A percentile compares a stretch with the other conserved stretches of the same genome.
Conservation (phyloP, 805 yeast species). For the Candida insectorum region DNA sequence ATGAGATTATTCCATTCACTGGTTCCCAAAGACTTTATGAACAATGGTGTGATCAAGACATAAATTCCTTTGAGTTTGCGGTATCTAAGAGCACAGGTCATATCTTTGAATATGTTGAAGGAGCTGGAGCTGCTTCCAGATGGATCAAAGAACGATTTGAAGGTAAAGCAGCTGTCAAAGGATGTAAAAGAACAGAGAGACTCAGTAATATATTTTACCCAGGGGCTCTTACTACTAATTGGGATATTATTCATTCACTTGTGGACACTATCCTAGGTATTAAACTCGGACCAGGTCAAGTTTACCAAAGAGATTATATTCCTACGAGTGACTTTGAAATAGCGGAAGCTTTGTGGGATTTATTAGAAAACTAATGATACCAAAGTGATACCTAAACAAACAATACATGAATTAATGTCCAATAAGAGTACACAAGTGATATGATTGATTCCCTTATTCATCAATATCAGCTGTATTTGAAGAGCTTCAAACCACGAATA, state of each 20-base stretch:
- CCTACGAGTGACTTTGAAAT: no score
- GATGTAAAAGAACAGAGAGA: conserved; percentile 44
- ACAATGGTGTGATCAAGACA: conserved; percentile 23
- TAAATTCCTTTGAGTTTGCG: conserved; percentile 21
- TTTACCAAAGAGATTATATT: no score
- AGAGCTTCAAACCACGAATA: no score
- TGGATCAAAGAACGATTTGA: conserved; percentile 18
- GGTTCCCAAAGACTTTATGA: conserved; percentile 12
- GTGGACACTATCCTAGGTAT: conserved; percentile 5
- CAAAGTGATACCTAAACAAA: no score
- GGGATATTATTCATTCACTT: conserved; percentile 7
- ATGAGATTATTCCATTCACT: conserved; percentile 16
- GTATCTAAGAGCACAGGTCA: conserved; percentile 19
- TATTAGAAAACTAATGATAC: no score
- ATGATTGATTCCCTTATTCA: no score
- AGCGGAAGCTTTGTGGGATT: no score
- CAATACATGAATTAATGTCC: no score
- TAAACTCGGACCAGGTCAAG: conserved; percentile 7
- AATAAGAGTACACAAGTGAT: no score
- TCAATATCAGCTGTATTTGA: no score
- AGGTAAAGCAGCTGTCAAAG: conserved; percentile 14
- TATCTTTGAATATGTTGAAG: conserved; percentile 13
- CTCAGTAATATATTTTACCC: background rate
- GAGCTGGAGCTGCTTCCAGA: conserved; percentile 16
- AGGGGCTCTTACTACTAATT: conserved; percentile 43